Conservation (phyloP, 257 asterid species). For the Penstemon eatonii region DNA sequence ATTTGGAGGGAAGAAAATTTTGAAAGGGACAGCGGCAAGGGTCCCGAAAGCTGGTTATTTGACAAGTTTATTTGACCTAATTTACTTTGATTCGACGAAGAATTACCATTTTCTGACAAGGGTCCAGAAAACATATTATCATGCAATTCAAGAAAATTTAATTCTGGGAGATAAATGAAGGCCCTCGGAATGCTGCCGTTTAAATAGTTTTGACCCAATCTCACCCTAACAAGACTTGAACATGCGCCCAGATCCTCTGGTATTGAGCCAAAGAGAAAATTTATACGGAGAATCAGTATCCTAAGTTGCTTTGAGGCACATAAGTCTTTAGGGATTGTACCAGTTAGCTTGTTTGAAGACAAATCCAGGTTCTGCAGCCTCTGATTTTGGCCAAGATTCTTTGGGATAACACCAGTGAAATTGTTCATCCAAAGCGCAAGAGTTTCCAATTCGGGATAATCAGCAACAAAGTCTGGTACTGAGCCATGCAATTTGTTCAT, state of each 20-base stretch:
- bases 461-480: slow-evolving; percentile 76
- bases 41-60: slow-evolving; percentile 69
- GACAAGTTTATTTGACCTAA: slow-evolving; percentile 75
- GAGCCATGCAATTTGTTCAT: slow-evolving; percentile 83
- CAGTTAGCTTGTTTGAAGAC: slow-evolving; percentile 92
- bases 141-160: slow-evolving; percentile 82
- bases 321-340: slow-evolving; percentile 66
- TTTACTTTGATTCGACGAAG: slow-evolving; percentile 42
- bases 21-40: slow-evolving; percentile 68
- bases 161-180: slow-evolving; percentile 71
- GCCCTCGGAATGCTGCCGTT: slow-evolving; percentile 85
- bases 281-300: slow-evolving; percentile 58
- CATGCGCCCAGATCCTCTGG: slow-evolving; percentile 75
- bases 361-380: slow-evolving; percentile 65
- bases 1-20: slow-evolving; percentile 69
- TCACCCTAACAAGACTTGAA: slow-evolving; percentile 73
- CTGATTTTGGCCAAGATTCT: slow-evolving; percentile 62
- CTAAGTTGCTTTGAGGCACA: slow-evolving; percentile 66
- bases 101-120: slow-evolving; percentile 48
- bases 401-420: slow-evolving; percentile 81
- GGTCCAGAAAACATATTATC: slow-evolving; percentile 72
- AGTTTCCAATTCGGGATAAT: slow-evolving; percentile 57
- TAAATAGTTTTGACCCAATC: slow-evolving; percentile 77
- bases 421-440: slow-evolving; percentile 91
- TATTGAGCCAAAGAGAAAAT: slow-evolving; percentile 76